Percentiles rank a stretch among this genome's conserved stretches.
Evolutionary conservation across 208 protist species (phyloP).

Genomic region (Naegleria gruberi): DNA sequence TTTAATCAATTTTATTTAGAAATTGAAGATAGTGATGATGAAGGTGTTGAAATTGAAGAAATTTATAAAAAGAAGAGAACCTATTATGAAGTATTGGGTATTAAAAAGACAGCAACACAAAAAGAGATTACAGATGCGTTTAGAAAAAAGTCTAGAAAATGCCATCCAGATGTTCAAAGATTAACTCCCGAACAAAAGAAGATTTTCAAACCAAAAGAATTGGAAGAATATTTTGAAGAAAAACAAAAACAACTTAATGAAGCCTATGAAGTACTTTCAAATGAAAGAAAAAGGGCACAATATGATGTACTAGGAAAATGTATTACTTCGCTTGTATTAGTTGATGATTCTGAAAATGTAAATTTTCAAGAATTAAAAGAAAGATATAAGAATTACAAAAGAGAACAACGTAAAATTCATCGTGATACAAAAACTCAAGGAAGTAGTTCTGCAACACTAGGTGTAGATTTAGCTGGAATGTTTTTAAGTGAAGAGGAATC

Average conservation of each 20-base stretch:
- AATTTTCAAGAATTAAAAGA: background rate
- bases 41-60: background rate
- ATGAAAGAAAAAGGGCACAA: slow-evolving; percentile 23
- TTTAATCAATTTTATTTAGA: too few species aligned
- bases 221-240: slow-evolving; percentile 9
- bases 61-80: slow-evolving; percentile 1
- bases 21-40: background rate
- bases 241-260: slow-evolving; percentile 25
- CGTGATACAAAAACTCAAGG: background rate
- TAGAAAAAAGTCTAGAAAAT: background rate
- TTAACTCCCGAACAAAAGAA: background rate
- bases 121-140: background rate
- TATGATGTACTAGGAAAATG: slow-evolving; percentile 24
- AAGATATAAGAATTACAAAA: background rate
- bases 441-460: background rate
- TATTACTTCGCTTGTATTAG: background rate
- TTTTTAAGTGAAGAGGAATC: background rate
- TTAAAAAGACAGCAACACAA: background rate
- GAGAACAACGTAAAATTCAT: background rate
- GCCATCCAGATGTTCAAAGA: slow-evolving; percentile 12
- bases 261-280: slow-evolving; percentile 33
- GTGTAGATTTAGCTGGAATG: background rate
- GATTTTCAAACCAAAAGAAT: background rate
- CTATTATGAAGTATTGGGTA: background rate
- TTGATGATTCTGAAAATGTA: background rate